Percentiles rank a stretch among this genome's conserved stretches.
Evolutionary conservation across 2,329 filamentous ascomycete genomes (phyloP).

Genomic region (Hypoxylon sp.): DNA sequence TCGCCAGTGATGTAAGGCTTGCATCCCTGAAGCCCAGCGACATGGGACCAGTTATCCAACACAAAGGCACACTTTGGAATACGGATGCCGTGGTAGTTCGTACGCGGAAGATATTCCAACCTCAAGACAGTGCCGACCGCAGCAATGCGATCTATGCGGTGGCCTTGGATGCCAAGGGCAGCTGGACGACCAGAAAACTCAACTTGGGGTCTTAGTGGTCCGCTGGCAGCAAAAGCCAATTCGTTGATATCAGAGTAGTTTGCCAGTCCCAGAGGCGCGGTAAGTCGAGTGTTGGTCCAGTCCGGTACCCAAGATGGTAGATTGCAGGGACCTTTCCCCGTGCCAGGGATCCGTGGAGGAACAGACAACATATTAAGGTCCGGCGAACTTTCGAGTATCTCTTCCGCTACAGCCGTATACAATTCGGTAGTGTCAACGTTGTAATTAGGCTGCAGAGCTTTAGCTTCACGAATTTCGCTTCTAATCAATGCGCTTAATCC

Average conservation of each 20-base stretch:
- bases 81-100: constrained; percentile 30
- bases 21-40: constrained; percentile 4
- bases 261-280: constrained; percentile 37
- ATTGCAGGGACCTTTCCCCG: constrained; percentile 6
- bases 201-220: constrained; percentile 21
- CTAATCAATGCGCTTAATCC: constrained; percentile 37
- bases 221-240: constrained; percentile 31
- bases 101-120: constrained; percentile 28
- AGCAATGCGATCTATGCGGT: constrained; percentile 34
- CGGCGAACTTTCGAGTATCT: constrained; percentile 32
- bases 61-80: constrained; percentile 38
- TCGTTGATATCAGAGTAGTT: constrained; percentile 40
- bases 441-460: constrained; percentile 40
- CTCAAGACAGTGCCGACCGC: constrained; percentile 31
- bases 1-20: constrained; percentile 33
- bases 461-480: constrained; percentile 13
- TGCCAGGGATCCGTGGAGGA: constrained; percentile 31
- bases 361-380: constrained; percentile 40
- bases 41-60: constrained; percentile 30
- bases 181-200: constrained; percentile 13
- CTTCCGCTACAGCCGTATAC: constrained; percentile 35
- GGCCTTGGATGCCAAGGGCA: constrained; percentile 28
- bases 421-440: constrained; percentile 32
- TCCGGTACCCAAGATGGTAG: constrained; percentile 46
- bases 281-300: constrained; percentile 41